Conservation (phyloP, 2,329 filamentous ascomycete genomes). For the Didymella arachidicola region DNA sequence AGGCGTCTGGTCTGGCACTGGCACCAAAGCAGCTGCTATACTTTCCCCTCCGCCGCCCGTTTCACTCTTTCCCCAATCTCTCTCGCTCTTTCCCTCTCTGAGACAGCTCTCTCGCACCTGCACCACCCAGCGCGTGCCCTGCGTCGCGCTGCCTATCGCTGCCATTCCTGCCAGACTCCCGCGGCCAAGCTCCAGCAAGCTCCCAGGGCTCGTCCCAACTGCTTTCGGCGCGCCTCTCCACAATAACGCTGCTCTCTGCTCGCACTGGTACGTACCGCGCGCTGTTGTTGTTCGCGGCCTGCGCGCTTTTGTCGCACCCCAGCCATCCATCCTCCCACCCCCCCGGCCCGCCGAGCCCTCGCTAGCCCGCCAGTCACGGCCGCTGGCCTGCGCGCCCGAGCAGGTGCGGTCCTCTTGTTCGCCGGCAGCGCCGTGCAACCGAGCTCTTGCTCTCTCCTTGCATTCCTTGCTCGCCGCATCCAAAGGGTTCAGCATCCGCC, state of each 20-base stretch:
- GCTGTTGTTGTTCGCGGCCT: slow-evolving; percentile 19
- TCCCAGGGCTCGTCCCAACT: slow-evolving; percentile 21
- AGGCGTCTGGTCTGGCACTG: slow-evolving; percentile 25
- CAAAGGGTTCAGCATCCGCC: slow-evolving; percentile 43
- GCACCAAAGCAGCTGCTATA: slow-evolving; percentile 37
- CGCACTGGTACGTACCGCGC: slow-evolving; percentile 31
- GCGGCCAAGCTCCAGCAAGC: slow-evolving; percentile 35
- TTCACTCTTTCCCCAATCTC: slow-evolving; percentile 52
- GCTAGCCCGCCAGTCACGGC: slow-evolving; percentile 18
- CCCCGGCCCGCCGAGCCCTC: slow-evolving; percentile 19
- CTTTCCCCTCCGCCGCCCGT: slow-evolving; percentile 47
- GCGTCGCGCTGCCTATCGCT: slow-evolving; percentile 32
- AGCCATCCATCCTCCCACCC: slow-evolving; percentile 18
- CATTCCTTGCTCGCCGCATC: slow-evolving; percentile 47
- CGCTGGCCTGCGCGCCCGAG: slow-evolving; percentile 20
- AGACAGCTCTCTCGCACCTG: slow-evolving; percentile 49
- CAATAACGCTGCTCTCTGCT: slow-evolving; percentile 5
- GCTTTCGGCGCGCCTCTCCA: slow-evolving; percentile 17
- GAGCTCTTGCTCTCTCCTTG: slow-evolving; percentile 45
- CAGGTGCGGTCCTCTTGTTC: slow-evolving; percentile 25
- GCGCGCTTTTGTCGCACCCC: slow-evolving; percentile 23
- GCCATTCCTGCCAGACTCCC: slow-evolving; percentile 23
- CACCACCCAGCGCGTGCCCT: slow-evolving; percentile 34
- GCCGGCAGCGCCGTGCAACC: slow-evolving; percentile 39
- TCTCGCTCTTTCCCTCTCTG: slow-evolving; percentile 53